A percentile compares a stretch with the other conserved stretches of the same genome.
Evolutionary conservation across 495 filamentous ascomycete species (phyloP).

Genomic region (Aspergillus heteromorphus): DNA sequence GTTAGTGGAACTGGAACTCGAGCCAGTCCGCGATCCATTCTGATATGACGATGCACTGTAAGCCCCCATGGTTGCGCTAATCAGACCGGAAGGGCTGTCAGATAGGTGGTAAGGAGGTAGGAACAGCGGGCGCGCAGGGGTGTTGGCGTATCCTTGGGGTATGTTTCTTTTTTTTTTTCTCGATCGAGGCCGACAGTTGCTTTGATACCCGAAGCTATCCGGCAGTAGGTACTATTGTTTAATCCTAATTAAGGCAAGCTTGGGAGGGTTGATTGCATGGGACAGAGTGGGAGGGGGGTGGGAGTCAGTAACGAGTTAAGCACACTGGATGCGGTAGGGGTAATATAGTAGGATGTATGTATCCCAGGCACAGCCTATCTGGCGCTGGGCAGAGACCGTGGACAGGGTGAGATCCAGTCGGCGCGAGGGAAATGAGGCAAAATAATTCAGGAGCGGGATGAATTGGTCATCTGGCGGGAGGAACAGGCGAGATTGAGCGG

Average conservation of each 20-base stretch:
- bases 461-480: background rate
- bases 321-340: conserved; percentile 8
- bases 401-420: background rate
- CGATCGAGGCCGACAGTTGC: background rate
- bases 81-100: background rate
- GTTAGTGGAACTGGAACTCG: conserved; percentile 55
- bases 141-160: background rate
- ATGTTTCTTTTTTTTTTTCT: background rate
- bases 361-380: conserved; percentile 9
- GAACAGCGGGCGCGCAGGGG: background rate
- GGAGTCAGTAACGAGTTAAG: conserved; percentile 7
- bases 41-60: conserved; percentile 31
- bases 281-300: conserved; percentile 4
- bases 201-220: background rate
- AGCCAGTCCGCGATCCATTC: conserved; percentile 19
- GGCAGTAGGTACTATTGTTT: background rate
- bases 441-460: background rate
- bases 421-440: background rate
- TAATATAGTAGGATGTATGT: background rate
- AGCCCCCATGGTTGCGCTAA: conserved; percentile 28
- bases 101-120: conserved; percentile 4
- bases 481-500: too few species aligned
- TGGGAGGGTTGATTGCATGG: background rate
- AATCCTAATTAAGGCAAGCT: background rate
- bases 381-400: background rate